Percentiles rank a stretch among this genome's conserved stretches.
These are phyloP conservation scores for Beauveria scarabaeidicola DNA, from an alignment of 2,329 filamentous ascomycete genomes.

Conservation along the genomic window DNA sequence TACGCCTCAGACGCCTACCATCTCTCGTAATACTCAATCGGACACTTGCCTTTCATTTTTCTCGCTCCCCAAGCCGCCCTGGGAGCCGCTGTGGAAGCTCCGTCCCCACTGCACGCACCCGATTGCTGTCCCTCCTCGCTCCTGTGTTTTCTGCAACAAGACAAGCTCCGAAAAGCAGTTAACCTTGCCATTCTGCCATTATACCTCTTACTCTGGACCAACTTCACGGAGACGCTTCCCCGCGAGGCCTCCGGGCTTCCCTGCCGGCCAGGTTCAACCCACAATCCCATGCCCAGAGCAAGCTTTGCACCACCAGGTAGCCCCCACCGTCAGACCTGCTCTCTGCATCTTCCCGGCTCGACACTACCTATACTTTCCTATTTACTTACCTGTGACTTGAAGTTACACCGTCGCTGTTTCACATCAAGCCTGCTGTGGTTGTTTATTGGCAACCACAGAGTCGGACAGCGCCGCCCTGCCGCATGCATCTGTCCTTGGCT, in stretches of 20 bases:
- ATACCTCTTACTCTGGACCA: background rate
- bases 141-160: background rate
- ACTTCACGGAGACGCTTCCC: background rate
- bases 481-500: slow-evolving; percentile 7
- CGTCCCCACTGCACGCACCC: background rate
- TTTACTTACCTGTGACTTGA: background rate
- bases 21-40: slow-evolving; percentile 1
- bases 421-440: slow-evolving; percentile 9
- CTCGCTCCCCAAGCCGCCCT: background rate
- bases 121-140: slow-evolving; percentile 4
- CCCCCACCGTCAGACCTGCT: slow-evolving; percentile 4
- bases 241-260: background rate
- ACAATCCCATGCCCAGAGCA: background rate
- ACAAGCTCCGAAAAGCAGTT: background rate
- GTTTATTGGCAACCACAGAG: slow-evolving; percentile 1
- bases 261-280: background rate
- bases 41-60: background rate
- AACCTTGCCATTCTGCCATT: background rate
- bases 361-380: background rate
- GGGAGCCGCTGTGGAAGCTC: background rate
- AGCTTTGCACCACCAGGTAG: slow-evolving; percentile 2
- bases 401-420: slow-evolving; percentile 10
- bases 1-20: background rate
- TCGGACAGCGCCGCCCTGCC: slow-evolving; percentile 5
- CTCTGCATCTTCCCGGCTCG: background rate